A percentile compares a stretch with the other conserved stretches of the same genome.
These are phyloP conservation scores for Trichoderma semiorbis DNA, from an alignment of 2,329 filamentous ascomycete species.

Conservation along the genomic window DNA sequence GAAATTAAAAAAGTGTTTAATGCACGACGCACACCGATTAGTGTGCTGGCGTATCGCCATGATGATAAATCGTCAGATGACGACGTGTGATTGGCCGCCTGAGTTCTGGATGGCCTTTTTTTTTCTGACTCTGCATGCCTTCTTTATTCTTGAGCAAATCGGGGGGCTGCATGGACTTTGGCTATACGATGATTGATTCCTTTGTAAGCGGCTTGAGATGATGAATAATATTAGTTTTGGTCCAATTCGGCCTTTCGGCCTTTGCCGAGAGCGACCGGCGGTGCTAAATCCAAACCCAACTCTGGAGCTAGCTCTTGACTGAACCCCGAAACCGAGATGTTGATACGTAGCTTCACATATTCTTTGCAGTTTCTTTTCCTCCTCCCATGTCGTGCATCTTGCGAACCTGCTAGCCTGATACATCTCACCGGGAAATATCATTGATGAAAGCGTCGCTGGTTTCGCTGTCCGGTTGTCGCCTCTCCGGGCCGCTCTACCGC, in stretches of 20 bases:
- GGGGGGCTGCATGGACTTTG: background rate
- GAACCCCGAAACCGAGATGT: background rate
- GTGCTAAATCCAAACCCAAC: background rate
- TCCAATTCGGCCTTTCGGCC: conserved; percentile 7
- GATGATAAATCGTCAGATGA: conserved; percentile 15
- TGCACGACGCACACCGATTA: conserved; percentile 20
- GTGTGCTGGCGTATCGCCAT: conserved; percentile 15
- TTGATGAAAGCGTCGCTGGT: conserved; percentile 1
- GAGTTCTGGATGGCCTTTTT: background rate
- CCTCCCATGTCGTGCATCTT: background rate
- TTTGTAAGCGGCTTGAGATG: conserved; percentile 2
- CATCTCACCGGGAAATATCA: background rate
- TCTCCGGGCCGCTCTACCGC: background rate
- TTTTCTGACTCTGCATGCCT: background rate
- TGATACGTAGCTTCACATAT: background rate
- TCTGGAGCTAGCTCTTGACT: background rate
- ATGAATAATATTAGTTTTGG: background rate
- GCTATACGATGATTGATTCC: background rate
- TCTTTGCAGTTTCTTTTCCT: background rate
- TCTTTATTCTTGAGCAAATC: background rate
- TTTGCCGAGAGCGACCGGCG: conserved; percentile 2
- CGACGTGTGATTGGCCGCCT: background rate
- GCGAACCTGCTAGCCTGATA: background rate
- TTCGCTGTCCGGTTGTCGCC: background rate
- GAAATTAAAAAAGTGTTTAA: conserved; percentile 21